These are phyloP conservation scores for Leccinum broughii DNA, from an alignment of 768 basidiomycete species.

Conservation along the genomic window DNA sequence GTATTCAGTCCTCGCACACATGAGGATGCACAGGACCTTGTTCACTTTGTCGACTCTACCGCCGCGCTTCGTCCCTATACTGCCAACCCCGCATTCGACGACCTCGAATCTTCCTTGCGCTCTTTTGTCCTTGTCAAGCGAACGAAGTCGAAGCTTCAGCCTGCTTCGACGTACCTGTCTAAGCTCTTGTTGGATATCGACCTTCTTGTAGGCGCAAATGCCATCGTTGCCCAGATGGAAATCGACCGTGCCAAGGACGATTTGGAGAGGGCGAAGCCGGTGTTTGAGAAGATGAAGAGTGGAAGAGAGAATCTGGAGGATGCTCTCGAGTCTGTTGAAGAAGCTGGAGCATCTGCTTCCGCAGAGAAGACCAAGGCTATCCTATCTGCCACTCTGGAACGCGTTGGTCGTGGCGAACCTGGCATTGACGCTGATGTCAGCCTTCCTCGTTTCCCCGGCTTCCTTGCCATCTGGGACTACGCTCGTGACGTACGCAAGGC, in stretches of 20 bases:
- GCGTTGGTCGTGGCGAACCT: slow-evolving; percentile 73
- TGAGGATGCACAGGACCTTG: slow-evolving; percentile 88
- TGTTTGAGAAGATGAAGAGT: slow-evolving; percentile 84
- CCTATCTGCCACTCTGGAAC: slow-evolving; percentile 69
- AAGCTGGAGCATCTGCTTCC: slow-evolving; percentile 59
- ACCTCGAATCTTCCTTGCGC: slow-evolving; percentile 85
- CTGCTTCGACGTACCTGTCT: slow-evolving; percentile 87
- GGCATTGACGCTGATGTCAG: slow-evolving; percentile 51
- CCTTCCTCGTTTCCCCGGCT: slow-evolving; percentile 82
- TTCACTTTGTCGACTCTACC: slow-evolving; percentile 97
- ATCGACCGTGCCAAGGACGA: slow-evolving; percentile 69
- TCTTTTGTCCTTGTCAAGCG: slow-evolving; percentile 97
- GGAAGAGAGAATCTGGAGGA: slow-evolving; percentile 77
- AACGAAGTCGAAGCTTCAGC: slow-evolving; percentile 93
- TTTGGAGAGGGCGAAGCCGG: slow-evolving; percentile 67
- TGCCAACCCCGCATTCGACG: slow-evolving; percentile 72
- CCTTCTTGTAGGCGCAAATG: slow-evolving; percentile 82
- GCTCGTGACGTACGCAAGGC: slow-evolving; percentile 74
- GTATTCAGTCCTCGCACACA: slow-evolving; percentile 90
- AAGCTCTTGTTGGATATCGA: slow-evolving; percentile 91
- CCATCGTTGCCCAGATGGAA: slow-evolving; percentile 81
- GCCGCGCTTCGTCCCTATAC: slow-evolving; percentile 65
- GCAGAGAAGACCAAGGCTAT: slow-evolving; percentile 54
- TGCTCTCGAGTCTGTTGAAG: slow-evolving; percentile 76
- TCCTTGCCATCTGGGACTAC: slow-evolving; percentile 84